Evolutionary conservation across 306 rosid genomes (phyloP).

Genomic region (Vigna reflexopilosa): DNA sequence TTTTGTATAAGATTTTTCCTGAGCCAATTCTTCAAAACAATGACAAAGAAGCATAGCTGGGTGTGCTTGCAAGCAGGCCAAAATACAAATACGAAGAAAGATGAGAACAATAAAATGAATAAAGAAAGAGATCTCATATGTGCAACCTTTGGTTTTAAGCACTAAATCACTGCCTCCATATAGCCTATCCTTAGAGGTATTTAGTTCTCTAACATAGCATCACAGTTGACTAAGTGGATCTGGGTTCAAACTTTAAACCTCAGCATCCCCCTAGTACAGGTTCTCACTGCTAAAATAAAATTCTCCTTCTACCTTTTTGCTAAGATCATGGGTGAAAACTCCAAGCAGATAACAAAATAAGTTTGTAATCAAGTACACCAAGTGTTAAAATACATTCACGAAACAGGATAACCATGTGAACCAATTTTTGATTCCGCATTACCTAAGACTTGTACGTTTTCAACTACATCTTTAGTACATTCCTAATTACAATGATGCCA

Average conservation of each 20-base stretch:
- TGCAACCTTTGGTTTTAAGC: neutral
- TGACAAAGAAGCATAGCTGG: neutral
- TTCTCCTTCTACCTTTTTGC: constrained; percentile 22
- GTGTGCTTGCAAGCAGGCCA: too few relatives aligned
- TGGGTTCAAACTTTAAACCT: constrained; percentile 2
- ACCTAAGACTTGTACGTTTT: neutral
- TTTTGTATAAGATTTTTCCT: too few relatives aligned
- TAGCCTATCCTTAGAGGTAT: constrained; percentile 17
- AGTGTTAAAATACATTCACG: constrained; percentile 30
- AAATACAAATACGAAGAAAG: too few relatives aligned
- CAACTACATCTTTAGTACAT: neutral
- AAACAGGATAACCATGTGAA: neutral
- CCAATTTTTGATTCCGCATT: neutral
- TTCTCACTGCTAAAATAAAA: constrained; percentile 2
- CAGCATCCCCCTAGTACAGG: neutral
- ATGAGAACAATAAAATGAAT: neutral
- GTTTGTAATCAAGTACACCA: neutral
- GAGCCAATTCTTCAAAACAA: too few relatives aligned
- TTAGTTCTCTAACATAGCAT: constrained; percentile 1
- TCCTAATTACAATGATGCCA: constrained; percentile 11
- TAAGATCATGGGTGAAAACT: constrained; percentile 2
- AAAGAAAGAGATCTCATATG: constrained; percentile 7
- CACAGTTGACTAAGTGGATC: neutral
- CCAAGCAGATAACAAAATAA: constrained; percentile 7
- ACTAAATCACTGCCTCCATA: constrained; percentile 4